Evolutionary conservation across 352 stramenopile genomes (phyloP), one percentile per base, ranked within the genome.

Genomic region (Phytophthora multivora): DNA sequence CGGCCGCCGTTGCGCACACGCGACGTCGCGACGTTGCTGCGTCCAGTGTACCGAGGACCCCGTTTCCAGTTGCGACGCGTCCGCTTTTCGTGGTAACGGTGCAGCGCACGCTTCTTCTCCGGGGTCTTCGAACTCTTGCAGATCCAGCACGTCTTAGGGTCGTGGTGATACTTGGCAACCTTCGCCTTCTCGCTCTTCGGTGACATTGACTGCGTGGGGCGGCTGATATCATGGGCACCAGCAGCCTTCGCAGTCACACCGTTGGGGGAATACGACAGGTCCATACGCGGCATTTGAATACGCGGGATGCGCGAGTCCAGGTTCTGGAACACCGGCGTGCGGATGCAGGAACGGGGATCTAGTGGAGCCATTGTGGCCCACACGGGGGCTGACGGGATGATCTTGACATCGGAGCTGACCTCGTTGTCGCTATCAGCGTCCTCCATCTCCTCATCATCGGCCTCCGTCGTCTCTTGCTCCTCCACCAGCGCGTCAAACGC

Each of bases 111-210:
- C 80, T 95, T 93, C 63, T 85, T 86, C 60, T 91, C 83, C 31
- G 79, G 54, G 41, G 84, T 89, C 73, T 93, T 95, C 41, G 72
- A 77, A 43, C 82, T 92, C 78, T 93, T 93, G 81, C 86, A 95
- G 57, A 95, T 91, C 86, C 86, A 95, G 81, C 86, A 95, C 53
- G 79, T 87, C 55, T 75, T 68, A 12, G 84, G 62, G 68, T 93
- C 76, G 66, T 95, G 86, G 21, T 75, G 59, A 71, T 91, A 93
- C 55, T 73, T 69, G 2, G 69, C 46, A 28, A 73, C 46, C 52
- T 87, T 93, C 43, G 72, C 67, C 35, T 76, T 71, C 69, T 75
- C 66, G 9, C 53, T 56, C 73, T 79, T 86, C 3, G 80, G 77
- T 31, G 77, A 91, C 62, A 85, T 69, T 19, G 61, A 69, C 63